Evolutionary conservation across 2,329 filamentous ascomycete genomes (phyloP).

Genomic region (Capronia epimyces): DNA sequence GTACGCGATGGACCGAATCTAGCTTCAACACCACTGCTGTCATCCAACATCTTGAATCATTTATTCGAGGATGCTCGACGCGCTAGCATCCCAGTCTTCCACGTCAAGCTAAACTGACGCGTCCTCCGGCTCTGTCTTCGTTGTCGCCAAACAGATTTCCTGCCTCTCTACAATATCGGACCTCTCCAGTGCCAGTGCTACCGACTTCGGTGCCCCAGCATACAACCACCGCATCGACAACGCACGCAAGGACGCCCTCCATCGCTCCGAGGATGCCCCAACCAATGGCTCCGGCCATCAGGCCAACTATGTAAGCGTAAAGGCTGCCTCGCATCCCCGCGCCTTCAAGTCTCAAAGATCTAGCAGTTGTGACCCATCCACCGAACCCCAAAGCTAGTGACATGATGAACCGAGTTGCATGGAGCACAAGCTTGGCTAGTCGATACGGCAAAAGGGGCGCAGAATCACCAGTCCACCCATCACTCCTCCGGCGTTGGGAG

Average conservation of each 20-base stretch:
- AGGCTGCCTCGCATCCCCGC: conserved; percentile 65
- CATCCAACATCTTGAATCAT: background rate
- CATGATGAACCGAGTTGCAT: conserved; percentile 87
- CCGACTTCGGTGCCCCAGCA: conserved; percentile 89
- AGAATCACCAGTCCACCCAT: conserved; percentile 34
- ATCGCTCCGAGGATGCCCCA: conserved; percentile 89
- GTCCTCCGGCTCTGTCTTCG: conserved; percentile 18
- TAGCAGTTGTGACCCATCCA: conserved; percentile 92
- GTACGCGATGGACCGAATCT: background rate
- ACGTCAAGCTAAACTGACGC: conserved; percentile 23
- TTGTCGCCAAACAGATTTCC: conserved; percentile 75
- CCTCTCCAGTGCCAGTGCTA: conserved; percentile 57
- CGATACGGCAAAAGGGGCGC: conserved; percentile 73
- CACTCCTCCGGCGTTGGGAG: conserved; percentile 13
- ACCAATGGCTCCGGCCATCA: conserved; percentile 89
- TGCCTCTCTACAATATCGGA: conserved; percentile 84
- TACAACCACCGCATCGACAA: conserved; percentile 81
- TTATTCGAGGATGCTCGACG: background rate
- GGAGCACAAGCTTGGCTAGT: conserved; percentile 82
- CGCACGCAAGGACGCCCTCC: conserved; percentile 79
- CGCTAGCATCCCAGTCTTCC: background rate
- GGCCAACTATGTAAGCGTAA: conserved; percentile 89
- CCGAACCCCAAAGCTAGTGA: conserved; percentile 83
- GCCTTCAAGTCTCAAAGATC: conserved; percentile 61
- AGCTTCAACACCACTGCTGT: background rate